These are phyloP conservation scores for Leccinellum rugosiceps DNA, from an alignment of 768 basidiomycete genomes.

Conservation along the genomic window DNA sequence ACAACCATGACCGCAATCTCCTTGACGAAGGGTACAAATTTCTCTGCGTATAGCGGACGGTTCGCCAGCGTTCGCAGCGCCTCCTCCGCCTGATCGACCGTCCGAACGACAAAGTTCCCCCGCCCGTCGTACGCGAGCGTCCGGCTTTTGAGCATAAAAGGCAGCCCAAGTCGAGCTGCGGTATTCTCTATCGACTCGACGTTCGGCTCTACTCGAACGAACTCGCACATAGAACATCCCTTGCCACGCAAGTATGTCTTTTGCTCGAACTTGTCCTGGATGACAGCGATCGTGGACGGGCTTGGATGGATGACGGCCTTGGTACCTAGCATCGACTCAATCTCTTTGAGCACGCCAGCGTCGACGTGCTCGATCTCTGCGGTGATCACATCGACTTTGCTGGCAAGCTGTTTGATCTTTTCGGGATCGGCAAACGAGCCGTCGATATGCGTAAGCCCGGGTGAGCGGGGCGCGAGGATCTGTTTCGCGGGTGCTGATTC, in stretches of 20 bases:
- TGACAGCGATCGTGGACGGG: constrained; percentile 76
- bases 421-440: constrained; percentile 82
- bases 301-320: constrained; percentile 61
- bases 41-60: constrained; percentile 87
- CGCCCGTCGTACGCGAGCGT: constrained; percentile 95
- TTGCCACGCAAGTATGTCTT: constrained; percentile 53
- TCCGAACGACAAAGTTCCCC: constrained; percentile 80
- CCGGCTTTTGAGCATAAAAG: constrained; percentile 95
- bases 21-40: constrained; percentile 83
- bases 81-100: constrained; percentile 47
- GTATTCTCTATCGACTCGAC: constrained; percentile 51
- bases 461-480: constrained; percentile 54
- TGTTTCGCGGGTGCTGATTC: constrained; percentile 88
- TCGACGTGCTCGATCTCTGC: constrained; percentile 98
- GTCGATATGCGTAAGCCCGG: constrained; percentile 64
- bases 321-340: constrained; percentile 26
- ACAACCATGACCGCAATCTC: constrained; percentile 99
- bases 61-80: constrained; percentile 54
- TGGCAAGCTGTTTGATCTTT: constrained; percentile 77
- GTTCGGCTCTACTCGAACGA: constrained; percentile 54
- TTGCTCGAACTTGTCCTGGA: constrained; percentile 76
- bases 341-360: constrained; percentile 60
- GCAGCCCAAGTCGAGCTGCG: constrained; percentile 64
- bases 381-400: constrained; percentile 81
- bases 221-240: constrained; percentile 57